These are phyloP conservation scores for Pyrus bretschneideri DNA, from an alignment of 306 rosid species.

Conservation along the genomic window DNA sequence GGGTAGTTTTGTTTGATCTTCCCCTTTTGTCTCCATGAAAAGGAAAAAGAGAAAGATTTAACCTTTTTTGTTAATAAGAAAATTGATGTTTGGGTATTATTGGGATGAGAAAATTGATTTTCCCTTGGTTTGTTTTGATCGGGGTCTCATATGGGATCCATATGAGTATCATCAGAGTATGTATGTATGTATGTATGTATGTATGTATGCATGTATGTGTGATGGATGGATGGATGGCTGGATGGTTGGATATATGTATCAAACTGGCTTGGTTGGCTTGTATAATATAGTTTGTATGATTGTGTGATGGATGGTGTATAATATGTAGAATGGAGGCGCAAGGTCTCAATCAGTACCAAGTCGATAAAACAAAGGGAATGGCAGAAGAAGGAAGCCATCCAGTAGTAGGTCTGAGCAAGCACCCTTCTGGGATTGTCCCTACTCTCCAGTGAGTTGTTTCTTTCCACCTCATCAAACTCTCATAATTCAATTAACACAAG, in stretches of 20 bases:
- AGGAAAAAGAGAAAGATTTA: neutral
- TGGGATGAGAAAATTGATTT: neutral
- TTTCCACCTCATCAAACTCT: neutral
- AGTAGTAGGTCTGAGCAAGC: slow-evolving; percentile 70
- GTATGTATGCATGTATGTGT: neutral
- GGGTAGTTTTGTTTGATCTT: neutral
- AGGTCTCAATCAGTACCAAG: neutral
- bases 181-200: too few species aligned
- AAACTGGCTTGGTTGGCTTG: neutral
- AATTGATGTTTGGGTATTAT: neutral
- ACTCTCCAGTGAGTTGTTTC: slow-evolving; percentile 79
- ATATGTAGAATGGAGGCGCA: neutral
- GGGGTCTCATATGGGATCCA: neutral
- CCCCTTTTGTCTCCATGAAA: neutral
- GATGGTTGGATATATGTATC: neutral
- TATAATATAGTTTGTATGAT: neutral
- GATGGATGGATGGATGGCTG: too few species aligned
- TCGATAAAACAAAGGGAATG: slow-evolving; percentile 29
- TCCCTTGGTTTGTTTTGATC: neutral
- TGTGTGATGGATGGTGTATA: neutral
- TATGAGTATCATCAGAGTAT: neutral
- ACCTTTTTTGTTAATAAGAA: neutral
- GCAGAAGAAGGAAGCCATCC: slow-evolving; percentile 96
- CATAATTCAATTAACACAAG: neutral
- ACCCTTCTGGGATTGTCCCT: slow-evolving; percentile 95